Evolutionary conservation across 768 basidiomycete species (phyloP), one percentile per base, ranked within the genome.

Genomic region (Mycena chlorophos): DNA sequence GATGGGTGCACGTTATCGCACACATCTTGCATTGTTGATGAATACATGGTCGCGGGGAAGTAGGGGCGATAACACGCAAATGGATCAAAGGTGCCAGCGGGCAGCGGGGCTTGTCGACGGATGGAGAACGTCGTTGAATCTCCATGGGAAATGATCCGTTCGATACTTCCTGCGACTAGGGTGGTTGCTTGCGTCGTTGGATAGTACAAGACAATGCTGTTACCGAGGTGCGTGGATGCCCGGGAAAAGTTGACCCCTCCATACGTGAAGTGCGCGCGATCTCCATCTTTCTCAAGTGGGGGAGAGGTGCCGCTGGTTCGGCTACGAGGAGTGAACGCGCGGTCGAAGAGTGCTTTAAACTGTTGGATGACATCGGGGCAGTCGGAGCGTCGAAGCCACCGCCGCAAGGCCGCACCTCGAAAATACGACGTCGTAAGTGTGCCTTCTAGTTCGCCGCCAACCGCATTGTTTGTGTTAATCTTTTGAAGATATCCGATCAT

Each of bases 401-500:
- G 53, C 25, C 50, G 49, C 49, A 59, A 48, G 10, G 42, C 49
- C 13, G 28, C 58, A 47, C 43, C 58, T 29, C 58, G 49, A 39
- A 51, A 23, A 43, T 54, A 59, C 25, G 58, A 59, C 26, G 5
- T 55, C 6, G 54, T 52, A 31, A 59, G 27, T 39, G 28, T 59
- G 28, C 50, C 53, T 48, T 59, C 58, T 8, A 59, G 49, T 48
- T 59, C 53, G 48, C 62, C 45, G 58, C 74, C 69, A 51, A 62
- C 49, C 25, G 66, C 62, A 46, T 70, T 55, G 58, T 73, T 76
- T 5, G 54, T 69, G 14, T 67, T 60, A 6, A 75, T 56, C 4
- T 61, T 57, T 49, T 78, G 73, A 0, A 78, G 56, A 12, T 53
- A 59, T 10, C 77, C 72, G 43, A 77, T 76, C 17, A 75, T 47